A percentile compares a stretch with the other conserved stretches of the same genome.
Conservation (phyloP, 2,329 filamentous ascomycete species). For the Calonectria pseudoreteaudii region DNA sequence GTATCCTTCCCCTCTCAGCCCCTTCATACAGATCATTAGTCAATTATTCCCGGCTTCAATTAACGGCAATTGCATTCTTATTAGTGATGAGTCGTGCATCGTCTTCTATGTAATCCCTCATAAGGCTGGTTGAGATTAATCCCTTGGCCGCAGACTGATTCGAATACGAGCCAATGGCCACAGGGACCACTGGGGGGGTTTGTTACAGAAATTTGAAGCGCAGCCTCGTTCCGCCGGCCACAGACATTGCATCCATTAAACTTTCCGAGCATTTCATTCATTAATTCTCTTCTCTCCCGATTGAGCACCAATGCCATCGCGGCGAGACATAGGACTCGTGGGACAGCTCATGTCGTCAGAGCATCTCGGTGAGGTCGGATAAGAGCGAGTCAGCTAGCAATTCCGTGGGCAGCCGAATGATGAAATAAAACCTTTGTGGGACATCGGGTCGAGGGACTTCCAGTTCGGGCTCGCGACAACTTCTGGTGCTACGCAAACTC, state of each 20-base stretch:
- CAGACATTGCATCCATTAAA: background rate
- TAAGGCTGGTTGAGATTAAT: background rate
- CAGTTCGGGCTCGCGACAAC: slow-evolving; percentile 9
- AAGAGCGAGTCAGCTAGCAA: background rate
- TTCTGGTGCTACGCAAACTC: slow-evolving; percentile 18
- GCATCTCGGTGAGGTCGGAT: background rate
- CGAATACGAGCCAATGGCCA: background rate
- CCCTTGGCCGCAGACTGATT: background rate
- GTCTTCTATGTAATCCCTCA: background rate
- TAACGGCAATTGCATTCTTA: background rate
- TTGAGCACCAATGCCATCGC: background rate
- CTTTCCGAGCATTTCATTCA: background rate
- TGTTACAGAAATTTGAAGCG: background rate
- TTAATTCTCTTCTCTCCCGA: background rate
- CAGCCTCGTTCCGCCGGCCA: background rate
- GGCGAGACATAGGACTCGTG: background rate
- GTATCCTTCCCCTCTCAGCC: background rate
- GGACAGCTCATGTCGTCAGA: background rate
- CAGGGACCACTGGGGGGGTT: background rate
- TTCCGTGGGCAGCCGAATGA: background rate
- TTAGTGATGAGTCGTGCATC: background rate
- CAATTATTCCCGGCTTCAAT: background rate
- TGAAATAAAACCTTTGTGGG: slow-evolving; percentile 1
- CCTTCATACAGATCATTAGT: background rate
- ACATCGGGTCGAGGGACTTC: slow-evolving; percentile 19